Conservation (phyloP, 2,329 filamentous ascomycete genomes). For the Claviceps sorghi region DNA sequence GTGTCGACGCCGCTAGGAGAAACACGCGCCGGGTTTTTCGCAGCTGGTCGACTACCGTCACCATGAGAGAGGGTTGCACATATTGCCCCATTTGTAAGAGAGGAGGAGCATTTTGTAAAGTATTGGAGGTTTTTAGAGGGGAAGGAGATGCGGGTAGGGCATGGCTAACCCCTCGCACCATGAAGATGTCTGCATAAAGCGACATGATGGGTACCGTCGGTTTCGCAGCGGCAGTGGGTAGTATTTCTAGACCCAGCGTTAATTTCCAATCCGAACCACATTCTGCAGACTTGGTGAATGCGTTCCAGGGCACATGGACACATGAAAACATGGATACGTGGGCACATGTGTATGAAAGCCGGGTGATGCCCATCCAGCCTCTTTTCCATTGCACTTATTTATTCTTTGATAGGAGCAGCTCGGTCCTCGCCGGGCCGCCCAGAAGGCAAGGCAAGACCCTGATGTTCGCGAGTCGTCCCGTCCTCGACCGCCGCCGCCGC, state of each 20-base stretch:
- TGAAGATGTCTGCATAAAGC: background rate
- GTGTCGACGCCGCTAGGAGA: background rate
- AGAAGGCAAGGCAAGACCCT: background rate
- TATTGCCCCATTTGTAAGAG: too few relatives aligned
- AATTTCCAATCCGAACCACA: too few relatives aligned
- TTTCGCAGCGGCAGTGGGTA: background rate
- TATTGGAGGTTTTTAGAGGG: constrained; percentile 1
- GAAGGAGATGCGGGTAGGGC: background rate
- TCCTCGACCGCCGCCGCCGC: background rate
- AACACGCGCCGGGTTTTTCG: background rate
- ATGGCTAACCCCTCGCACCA: background rate
- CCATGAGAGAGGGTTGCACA: constrained; percentile 7
- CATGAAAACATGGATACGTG: too few relatives aligned
- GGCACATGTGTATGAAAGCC: background rate
- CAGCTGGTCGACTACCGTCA: constrained; percentile 2
- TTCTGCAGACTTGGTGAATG: background rate
- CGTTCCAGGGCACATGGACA: background rate
- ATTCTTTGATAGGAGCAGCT: background rate
- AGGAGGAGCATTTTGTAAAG: constrained; percentile 6
- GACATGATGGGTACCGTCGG: background rate
- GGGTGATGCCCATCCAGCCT: background rate
- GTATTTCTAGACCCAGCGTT: background rate
- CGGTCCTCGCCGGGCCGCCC: background rate
- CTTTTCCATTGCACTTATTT: too few relatives aligned
- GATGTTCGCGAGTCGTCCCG: background rate